phyloP scores from a whole-genome alignment of 108 stramenopile species.

The Cyclotella atomus region DNA sequence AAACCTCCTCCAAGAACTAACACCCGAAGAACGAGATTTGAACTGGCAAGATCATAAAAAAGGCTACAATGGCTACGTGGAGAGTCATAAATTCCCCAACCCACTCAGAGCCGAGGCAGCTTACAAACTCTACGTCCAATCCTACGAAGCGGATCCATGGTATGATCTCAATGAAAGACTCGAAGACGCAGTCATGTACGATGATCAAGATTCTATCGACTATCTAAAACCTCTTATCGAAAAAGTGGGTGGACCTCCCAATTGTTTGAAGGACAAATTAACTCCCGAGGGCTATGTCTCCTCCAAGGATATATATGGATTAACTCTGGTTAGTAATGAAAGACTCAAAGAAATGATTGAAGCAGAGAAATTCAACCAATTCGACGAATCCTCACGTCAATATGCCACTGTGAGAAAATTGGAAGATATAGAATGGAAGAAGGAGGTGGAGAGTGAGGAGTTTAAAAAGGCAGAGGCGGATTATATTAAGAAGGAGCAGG shows the following conservation, averaged over 20 bases:
- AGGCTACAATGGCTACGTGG: slow-evolving; percentile 62
- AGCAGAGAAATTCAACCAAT: slow-evolving; percentile 56
- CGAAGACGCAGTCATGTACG: slow-evolving; percentile 75
- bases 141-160: slow-evolving; percentile 75
- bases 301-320: slow-evolving; percentile 74
- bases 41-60: slow-evolving; percentile 75
- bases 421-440: slow-evolving; percentile 35
- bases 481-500: no score
- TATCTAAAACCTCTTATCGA: slow-evolving; percentile 55
- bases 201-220: slow-evolving; percentile 59
- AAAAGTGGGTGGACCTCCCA: slow-evolving; percentile 79
- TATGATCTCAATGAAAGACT: slow-evolving; percentile 82
- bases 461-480: no score
- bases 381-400: slow-evolving; percentile 39
- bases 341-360: slow-evolving; percentile 38
- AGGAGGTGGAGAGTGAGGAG: no score
- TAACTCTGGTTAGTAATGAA: slow-evolving; percentile 53
- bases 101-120: slow-evolving; percentile 58
- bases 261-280: slow-evolving; percentile 50
- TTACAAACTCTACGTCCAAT: no score
- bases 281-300: slow-evolving; percentile 61
- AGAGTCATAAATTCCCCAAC: slow-evolving; percentile 60
- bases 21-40: slow-evolving; percentile 68
- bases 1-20: slow-evolving; percentile 60
- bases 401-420: not conserved